These are phyloP conservation scores for Penicillium subrubescens DNA, from an alignment of 495 filamentous ascomycete genomes.

Conservation along the genomic window DNA sequence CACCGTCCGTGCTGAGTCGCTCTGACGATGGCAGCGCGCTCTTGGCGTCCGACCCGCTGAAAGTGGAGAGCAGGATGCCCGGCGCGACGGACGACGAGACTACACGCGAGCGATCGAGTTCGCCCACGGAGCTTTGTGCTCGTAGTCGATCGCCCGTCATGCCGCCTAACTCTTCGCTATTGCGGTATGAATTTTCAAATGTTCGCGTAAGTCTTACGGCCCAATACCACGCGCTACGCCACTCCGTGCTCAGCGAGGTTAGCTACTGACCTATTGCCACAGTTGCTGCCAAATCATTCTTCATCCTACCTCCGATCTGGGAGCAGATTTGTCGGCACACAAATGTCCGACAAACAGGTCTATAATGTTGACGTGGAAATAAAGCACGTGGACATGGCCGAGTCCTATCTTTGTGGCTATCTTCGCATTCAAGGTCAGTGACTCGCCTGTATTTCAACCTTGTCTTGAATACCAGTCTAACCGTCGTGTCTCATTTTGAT, in stretches of 20 bases:
- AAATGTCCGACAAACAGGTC: slow-evolving; percentile 84
- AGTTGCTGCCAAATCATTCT: slow-evolving; percentile 56
- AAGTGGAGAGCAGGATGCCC: slow-evolving; percentile 34
- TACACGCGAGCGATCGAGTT: slow-evolving; percentile 36
- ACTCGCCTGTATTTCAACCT: background rate
- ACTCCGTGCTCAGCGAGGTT: slow-evolving; percentile 1
- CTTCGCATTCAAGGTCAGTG: slow-evolving; percentile 89
- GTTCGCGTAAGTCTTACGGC: slow-evolving; percentile 54
- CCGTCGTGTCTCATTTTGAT: slow-evolving; percentile 1
- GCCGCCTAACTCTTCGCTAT: slow-evolving; percentile 44
- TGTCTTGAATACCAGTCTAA: slow-evolving; percentile 24
- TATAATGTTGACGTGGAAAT: slow-evolving; percentile 98
- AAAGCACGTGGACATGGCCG: slow-evolving; percentile 91
- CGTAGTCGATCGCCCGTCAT: slow-evolving; percentile 32
- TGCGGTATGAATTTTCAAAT: slow-evolving; percentile 68
- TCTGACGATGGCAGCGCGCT: slow-evolving; percentile 37
- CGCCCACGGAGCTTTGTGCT: slow-evolving; percentile 34
- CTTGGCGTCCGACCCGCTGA: slow-evolving; percentile 33
- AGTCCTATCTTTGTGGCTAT: slow-evolving; percentile 95
- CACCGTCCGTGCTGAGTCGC: slow-evolving; percentile 34
- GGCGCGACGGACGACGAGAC: slow-evolving; percentile 39
- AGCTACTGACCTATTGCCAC: slow-evolving; percentile 10
- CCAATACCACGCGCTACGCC: background rate
- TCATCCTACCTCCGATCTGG: slow-evolving; percentile 87
- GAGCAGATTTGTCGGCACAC: slow-evolving; percentile 85